Conservation (phyloP, 2,329 filamentous ascomycete species). For the Beauveria varroae region DNA sequence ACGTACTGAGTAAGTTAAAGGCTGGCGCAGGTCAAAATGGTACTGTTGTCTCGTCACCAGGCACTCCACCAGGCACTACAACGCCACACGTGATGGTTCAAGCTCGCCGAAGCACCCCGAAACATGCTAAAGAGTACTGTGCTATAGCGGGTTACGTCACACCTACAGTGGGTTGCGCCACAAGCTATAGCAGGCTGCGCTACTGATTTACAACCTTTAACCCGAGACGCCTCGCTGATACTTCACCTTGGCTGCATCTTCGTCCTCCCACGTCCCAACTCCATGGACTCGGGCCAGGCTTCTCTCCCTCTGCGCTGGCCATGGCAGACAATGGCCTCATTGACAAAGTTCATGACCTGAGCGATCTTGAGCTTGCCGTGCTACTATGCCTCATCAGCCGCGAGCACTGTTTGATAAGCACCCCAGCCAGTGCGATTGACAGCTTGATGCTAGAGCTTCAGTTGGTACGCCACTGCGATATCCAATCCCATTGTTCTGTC, state of each 20-base stretch:
- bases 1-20: background rate
- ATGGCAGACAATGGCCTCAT: constrained; percentile 59
- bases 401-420: constrained; percentile 85
- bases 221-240: no score
- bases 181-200: background rate
- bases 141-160: background rate
- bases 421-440: constrained; percentile 53
- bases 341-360: constrained; percentile 66
- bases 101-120: background rate
- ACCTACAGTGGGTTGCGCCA: background rate
- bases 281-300: background rate
- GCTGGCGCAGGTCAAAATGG: background rate
- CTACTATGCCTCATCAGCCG: constrained; percentile 73
- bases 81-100: constrained; percentile 12
- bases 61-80: background rate
- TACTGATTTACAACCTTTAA: no score
- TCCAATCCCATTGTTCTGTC: background rate
- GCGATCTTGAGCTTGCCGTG: constrained; percentile 80
- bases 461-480: constrained; percentile 40
- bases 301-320: constrained; percentile 17
- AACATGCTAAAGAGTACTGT: background rate
- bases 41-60: background rate
- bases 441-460: constrained; percentile 67
- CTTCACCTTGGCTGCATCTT: background rate
- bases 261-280: background rate